A percentile compares a stretch with the other conserved stretches of the same genome.
Evolutionary conservation across 2,329 filamentous ascomycete genomes (phyloP).

Genomic region (Davidsoniella eucalypti): DNA sequence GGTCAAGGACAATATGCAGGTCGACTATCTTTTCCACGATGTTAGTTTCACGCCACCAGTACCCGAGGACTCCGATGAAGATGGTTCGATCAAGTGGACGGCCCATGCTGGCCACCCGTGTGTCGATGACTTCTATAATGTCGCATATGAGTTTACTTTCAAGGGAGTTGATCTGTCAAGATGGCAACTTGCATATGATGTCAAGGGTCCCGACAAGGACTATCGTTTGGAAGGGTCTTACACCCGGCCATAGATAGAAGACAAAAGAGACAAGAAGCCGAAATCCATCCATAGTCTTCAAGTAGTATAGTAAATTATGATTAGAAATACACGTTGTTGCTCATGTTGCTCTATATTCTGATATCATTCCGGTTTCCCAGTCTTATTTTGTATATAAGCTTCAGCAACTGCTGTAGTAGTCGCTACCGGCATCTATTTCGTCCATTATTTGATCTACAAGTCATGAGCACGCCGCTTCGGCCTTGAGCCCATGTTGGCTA

Average conservation of each 20-base stretch:
- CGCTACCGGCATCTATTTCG: too few relatives aligned
- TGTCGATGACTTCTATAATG: constrained; percentile 54
- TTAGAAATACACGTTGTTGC: too few relatives aligned
- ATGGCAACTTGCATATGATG: constrained; percentile 47
- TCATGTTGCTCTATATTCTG: too few relatives aligned
- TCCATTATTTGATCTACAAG: neutral
- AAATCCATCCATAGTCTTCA: neutral
- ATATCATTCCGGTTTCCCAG: too few relatives aligned
- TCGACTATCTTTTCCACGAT: constrained; percentile 61
- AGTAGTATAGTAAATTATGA: too few relatives aligned
- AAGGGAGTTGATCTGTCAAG: constrained; percentile 36
- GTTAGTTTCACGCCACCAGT: constrained; percentile 40
- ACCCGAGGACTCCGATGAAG: constrained; percentile 12
- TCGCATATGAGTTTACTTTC: constrained; percentile 51
- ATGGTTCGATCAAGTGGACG: constrained; percentile 27
- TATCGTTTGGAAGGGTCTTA: constrained; percentile 45
- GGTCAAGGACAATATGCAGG: constrained; percentile 40
- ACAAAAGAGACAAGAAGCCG: neutral
- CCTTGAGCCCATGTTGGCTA: neutral
- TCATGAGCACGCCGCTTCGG: neutral
- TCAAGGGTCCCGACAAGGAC: constrained; percentile 58
- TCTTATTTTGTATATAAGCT: too few relatives aligned
- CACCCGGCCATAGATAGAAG: constrained; percentile 19
- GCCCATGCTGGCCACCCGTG: constrained; percentile 56
- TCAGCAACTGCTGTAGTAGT: too few relatives aligned